Conservation (phyloP, 805 yeast genomes). For the Candida arabinofermentans region DNA sequence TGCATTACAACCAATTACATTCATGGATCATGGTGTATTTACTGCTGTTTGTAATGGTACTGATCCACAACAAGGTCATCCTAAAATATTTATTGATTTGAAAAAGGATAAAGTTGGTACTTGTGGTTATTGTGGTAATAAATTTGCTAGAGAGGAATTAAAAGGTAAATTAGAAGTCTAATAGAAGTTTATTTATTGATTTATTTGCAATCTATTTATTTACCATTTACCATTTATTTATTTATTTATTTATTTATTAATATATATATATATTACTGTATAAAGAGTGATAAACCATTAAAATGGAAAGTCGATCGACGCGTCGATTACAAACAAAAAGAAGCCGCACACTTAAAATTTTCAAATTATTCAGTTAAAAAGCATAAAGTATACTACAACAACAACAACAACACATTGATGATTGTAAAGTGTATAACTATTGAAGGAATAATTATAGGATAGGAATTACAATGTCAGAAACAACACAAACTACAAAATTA, state of each 20-base stretch:
- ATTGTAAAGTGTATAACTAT: no score
- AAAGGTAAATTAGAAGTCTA: constrained; percentile 25
- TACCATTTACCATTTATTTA: constrained; percentile 4
- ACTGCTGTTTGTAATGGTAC: constrained; percentile 84
- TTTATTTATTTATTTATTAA: background rate
- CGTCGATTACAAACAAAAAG: background rate
- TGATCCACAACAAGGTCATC: constrained; percentile 77
- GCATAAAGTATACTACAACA: no score
- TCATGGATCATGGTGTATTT: constrained; percentile 41
- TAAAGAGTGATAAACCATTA: no score
- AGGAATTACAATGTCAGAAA: constrained; percentile 15
- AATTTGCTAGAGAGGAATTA: constrained; percentile 54
- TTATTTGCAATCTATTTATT: constrained; percentile 9
- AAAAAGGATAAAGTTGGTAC: constrained; percentile 69
- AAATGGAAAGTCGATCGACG: no score
- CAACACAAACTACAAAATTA: constrained; percentile 7
- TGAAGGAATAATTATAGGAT: no score
- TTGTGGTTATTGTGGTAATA: constrained; percentile 79
- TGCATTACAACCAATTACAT: constrained; percentile 66
- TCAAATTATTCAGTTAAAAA: no score
- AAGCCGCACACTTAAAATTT: no score
- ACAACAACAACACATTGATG: no score
- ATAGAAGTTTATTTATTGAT: background rate
- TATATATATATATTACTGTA: constrained; percentile 5
- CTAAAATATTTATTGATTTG: constrained; percentile 74